These are phyloP conservation scores for Fagopyrum homotropicum DNA, from an alignment of 148 eudicot species.

Conservation along the genomic window DNA sequence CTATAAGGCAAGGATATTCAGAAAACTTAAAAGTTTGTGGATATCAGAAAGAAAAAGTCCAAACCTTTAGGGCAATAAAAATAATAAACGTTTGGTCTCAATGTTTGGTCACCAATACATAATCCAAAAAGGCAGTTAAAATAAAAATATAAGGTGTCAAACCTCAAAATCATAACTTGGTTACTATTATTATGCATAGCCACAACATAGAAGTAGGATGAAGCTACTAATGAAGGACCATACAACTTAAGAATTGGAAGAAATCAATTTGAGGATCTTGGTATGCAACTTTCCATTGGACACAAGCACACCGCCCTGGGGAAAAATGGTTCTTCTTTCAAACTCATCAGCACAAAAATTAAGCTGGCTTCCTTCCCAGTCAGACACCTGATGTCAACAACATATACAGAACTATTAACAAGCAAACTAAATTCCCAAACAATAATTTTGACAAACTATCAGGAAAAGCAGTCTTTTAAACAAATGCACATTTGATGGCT, in stretches of 20 bases:
- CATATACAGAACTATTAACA: not conserved
- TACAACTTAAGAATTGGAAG: slow-evolving; percentile 32
- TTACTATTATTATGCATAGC: not conserved
- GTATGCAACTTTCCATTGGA: slow-evolving; percentile 54
- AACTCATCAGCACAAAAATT: slow-evolving; percentile 68
- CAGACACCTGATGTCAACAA: slow-evolving; percentile 54
- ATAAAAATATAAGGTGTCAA: not conserved
- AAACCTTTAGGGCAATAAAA: too few species aligned
- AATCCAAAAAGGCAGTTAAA: not conserved
- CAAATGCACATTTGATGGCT: not conserved
- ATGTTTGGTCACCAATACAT: not conserved
- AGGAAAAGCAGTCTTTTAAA: not conserved
- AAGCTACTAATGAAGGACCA: slow-evolving; percentile 14
- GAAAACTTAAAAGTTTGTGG: too few species aligned
- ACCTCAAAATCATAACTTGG: not conserved
- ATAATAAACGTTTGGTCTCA: too few species aligned
- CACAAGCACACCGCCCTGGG: slow-evolving; percentile 80
- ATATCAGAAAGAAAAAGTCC: too few species aligned
- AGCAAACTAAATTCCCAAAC: not conserved
- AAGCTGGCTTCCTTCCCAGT: slow-evolving; percentile 70
- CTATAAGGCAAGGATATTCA: too few species aligned
- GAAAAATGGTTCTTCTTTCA: slow-evolving; percentile 59
- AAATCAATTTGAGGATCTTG: slow-evolving; percentile 50
- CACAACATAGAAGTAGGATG: not conserved
- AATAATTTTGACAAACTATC: not conserved